A percentile compares a stretch with the other conserved stretches of the same genome.
Conservation (phyloP, 2,329 filamentous ascomycete species). For the Fusarium chuoi region DNA sequence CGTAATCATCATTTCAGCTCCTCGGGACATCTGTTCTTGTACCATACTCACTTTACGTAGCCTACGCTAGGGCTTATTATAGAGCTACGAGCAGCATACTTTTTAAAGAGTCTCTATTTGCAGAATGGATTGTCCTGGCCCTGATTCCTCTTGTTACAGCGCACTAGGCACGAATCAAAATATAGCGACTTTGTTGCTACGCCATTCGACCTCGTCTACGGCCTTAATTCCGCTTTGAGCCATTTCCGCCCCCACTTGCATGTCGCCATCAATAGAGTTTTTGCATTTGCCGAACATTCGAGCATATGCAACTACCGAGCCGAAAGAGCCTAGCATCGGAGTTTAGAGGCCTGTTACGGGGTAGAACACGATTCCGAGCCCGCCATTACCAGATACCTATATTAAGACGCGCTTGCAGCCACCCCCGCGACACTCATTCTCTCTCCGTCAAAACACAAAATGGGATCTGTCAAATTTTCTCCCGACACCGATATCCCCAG, state of each 20-base stretch:
- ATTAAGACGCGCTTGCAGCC: accelerated
- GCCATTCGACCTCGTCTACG: not conserved
- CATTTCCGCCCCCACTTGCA: not conserved
- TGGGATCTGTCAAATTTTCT: not conserved
- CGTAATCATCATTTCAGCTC: not conserved
- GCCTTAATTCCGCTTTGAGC: not conserved
- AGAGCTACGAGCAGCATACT: not conserved
- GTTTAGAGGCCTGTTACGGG: not conserved
- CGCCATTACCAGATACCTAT: not conserved
- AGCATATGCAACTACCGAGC: not conserved
- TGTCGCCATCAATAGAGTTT: not conserved
- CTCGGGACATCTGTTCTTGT: no score
- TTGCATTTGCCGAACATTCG: not conserved
- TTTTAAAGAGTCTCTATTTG: accelerated
- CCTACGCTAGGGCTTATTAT: accelerated
- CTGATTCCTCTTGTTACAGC: not conserved
- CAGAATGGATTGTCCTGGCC: accelerated
- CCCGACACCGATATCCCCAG: slow-evolving; percentile 1
- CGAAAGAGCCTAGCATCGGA: not conserved
- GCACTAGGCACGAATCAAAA: accelerated
- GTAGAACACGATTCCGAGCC: not conserved
- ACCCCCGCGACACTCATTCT: accelerated
- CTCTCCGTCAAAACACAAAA: accelerated
- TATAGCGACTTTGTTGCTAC: not conserved
- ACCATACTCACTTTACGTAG: not conserved